Evolutionary conservation across 1,139 yeast species (phyloP).

Genomic region (Barnettozyma hawaiiensis): DNA sequence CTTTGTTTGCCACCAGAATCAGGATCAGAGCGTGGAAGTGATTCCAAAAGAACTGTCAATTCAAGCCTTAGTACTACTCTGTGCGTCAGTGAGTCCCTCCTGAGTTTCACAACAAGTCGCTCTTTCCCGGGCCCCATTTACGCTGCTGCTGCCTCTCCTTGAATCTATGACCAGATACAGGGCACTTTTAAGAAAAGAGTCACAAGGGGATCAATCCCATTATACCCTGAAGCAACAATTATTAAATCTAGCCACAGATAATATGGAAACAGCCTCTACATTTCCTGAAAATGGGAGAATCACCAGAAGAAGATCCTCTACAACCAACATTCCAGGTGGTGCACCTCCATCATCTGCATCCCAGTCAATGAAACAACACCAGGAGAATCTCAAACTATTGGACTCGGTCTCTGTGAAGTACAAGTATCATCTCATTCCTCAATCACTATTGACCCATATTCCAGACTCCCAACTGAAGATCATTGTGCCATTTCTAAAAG

Average conservation of each 20-base stretch:
- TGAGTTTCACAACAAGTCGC: no score
- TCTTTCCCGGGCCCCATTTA: background rate
- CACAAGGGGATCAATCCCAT: background rate
- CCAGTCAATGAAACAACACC: slow-evolving; percentile 4
- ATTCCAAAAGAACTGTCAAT: background rate
- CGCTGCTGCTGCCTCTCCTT: background rate
- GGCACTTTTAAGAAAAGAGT: background rate
- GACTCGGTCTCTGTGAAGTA: slow-evolving; percentile 22
- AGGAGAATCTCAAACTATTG: slow-evolving; percentile 5
- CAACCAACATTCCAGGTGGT: background rate
- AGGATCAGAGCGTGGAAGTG: background rate
- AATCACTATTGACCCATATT: slow-evolving; percentile 22
- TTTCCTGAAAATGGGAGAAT: background rate
- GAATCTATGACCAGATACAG: slow-evolving; percentile 1
- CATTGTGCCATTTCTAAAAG: slow-evolving; percentile 22
- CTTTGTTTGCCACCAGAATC: background rate
- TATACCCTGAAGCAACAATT: background rate
- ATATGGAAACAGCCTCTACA: background rate
- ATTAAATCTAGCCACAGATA: background rate
- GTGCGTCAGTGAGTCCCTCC: no score
- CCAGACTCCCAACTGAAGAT: slow-evolving; percentile 30
- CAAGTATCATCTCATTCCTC: slow-evolving; percentile 26
- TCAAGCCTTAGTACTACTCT: background rate
- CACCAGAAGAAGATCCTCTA: slow-evolving; percentile 6
- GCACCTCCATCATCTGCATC: background rate